Base-by-base conservation (phyloP, 2,329 filamentous ascomycete species). In the Ceratocystis ficicola region DNA sequence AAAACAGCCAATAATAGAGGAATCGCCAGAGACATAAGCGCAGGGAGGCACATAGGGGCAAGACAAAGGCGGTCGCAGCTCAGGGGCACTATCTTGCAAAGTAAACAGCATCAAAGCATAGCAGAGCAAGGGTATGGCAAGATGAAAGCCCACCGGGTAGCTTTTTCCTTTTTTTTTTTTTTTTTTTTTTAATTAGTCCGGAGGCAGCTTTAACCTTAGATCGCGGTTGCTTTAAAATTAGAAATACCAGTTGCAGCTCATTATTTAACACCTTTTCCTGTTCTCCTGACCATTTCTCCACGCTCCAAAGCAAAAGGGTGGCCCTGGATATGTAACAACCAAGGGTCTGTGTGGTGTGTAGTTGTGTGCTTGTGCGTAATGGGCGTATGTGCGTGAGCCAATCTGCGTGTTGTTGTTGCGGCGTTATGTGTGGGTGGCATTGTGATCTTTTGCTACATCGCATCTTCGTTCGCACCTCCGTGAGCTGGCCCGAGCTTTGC, bases 341-440 rank as follows among this genome's bases (percentile, higher is more conserved):
- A 59, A 30, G 55, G 55, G 55, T 59, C 55, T 59, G 55, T 59
- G 48, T 25, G 22, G 22, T n/a, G 22, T 52, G n/a, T 25, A 8
- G n/a, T 8, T 20, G n/a, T 8, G 55, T 36, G 55, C 28, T n/a
- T 30, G 30, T 36, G 55, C 36, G 36, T 15, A 41, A 41, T 41
- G 36, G 15, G 36, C 12, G 36, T 36, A 8, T 59, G 55, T n/a
- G 30, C 28, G 28, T 32, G 48, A 12, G 12, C 22, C 6, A 5
- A 12, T 57, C 25, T 30, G n/a, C n/a, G 55, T 59, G 55, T 30
- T 50, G 55, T 5, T 59, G 52, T 2, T 50, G 46, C 6, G n/a
- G n/a, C 25, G 48, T 28, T 25, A 17, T 52, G 48, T 52, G 55
- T 59, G 55, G 55, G 28, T 59, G 55, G 28, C 15, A 59, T 36